phyloP scores from a whole-genome alignment of 73 alveolate species.

The Paramecium bursaria region DNA sequence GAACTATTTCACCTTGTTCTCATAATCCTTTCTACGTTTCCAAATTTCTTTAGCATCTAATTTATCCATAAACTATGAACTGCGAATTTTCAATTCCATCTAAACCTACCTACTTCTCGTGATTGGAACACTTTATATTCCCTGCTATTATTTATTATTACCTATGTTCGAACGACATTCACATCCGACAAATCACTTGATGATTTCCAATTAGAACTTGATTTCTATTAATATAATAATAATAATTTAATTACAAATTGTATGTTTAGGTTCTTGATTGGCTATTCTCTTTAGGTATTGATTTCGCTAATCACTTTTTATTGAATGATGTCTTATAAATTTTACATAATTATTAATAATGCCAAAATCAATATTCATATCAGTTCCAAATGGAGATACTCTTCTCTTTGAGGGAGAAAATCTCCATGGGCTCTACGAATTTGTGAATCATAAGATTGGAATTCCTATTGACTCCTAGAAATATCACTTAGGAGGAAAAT shows the following conservation, averaged over 20 bases:
- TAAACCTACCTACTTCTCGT: neutral
- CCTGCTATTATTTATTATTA: constrained; percentile 30
- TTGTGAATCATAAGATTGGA: neutral
- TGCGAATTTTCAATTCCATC: constrained; percentile 4
- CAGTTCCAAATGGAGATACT: neutral
- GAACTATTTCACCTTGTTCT: constrained; percentile 12
- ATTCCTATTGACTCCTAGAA: neutral
- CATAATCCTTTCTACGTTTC: constrained; percentile 49
- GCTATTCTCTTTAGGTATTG: too few relatives aligned
- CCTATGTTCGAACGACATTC: too few relatives aligned
- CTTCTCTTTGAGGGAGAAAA: neutral
- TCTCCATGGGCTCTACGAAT: neutral
- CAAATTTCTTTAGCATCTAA: constrained; percentile 17
- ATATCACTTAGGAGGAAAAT: constrained; percentile 35
- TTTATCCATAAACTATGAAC: neutral
- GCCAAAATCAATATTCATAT: neutral
- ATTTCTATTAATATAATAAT: too few relatives aligned
- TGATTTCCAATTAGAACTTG: too few relatives aligned
- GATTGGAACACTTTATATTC: constrained; percentile 34
- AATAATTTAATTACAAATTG: too few relatives aligned
- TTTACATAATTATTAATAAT: neutral
- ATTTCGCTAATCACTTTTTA: too few relatives aligned
- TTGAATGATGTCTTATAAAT: too few relatives aligned
- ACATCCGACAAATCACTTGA: too few relatives aligned
- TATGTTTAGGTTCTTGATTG: too few relatives aligned